Conservation (phyloP, 176 grass and related monocot genomes). For the Carex scoparia region DNA sequence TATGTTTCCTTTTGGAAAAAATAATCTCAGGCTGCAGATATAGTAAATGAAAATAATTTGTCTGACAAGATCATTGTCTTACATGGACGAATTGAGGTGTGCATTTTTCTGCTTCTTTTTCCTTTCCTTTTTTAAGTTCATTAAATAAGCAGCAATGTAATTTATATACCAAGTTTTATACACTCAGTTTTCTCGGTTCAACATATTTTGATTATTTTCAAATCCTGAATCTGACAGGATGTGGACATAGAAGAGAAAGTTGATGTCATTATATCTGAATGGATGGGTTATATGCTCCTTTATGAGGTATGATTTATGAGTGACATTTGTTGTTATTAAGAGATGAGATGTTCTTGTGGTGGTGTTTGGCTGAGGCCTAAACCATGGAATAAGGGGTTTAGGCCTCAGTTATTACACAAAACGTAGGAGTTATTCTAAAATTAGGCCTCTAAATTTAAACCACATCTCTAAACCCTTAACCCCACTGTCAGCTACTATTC, state of each 20-base stretch:
- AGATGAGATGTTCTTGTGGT: neutral
- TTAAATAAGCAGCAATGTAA: neutral
- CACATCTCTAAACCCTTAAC: no score
- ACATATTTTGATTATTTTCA: neutral
- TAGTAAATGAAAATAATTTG: conserved; percentile 90
- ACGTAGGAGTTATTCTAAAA: no score
- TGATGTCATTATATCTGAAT: conserved; percentile 99
- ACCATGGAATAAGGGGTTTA: no score
- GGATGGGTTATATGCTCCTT: conserved; percentile 98
- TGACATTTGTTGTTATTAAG: neutral
- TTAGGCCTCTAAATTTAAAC: no score
- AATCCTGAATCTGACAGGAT: conserved; percentile 47
- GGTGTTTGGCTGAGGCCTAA: no score
- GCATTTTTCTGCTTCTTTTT: conserved; percentile 14
- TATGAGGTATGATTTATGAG: conserved; percentile 64
- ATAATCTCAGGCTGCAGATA: conserved; percentile 68
- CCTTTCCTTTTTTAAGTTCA: neutral
- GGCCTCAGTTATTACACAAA: no score
- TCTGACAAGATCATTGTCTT: conserved; percentile 93
- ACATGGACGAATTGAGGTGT: conserved; percentile 83
- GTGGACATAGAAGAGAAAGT: conserved; percentile 89
- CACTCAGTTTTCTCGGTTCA: neutral
- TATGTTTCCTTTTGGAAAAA: conserved; percentile 11
- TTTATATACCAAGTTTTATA: neutral
- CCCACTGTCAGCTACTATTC: no score